Conservation (phyloP, 805 yeast genomes). For the Candida golubevii region DNA sequence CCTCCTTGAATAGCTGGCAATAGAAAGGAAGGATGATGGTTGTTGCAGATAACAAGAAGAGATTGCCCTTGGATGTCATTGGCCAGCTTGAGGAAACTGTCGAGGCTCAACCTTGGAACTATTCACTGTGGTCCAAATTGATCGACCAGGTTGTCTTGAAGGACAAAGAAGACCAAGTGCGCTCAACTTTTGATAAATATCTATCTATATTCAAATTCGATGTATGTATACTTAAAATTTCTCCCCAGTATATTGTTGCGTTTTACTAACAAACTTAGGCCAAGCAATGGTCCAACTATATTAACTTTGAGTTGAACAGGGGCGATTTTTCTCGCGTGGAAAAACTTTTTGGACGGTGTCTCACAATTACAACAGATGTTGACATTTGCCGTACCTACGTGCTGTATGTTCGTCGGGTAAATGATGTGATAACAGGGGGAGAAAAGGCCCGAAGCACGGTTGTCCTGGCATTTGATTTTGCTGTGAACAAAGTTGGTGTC, state of each 20-base stretch:
- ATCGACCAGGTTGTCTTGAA: slow-evolving; percentile 45
- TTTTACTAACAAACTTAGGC: slow-evolving; percentile 23
- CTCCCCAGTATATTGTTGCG: background rate
- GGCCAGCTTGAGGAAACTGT: slow-evolving; percentile 57
- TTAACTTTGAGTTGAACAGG: slow-evolving; percentile 57
- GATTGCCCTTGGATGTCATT: slow-evolving; percentile 44
- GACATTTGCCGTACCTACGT: slow-evolving; percentile 75
- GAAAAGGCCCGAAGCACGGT: slow-evolving; percentile 73
- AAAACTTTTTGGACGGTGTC: slow-evolving; percentile 57
- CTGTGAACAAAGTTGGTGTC: slow-evolving; percentile 69
- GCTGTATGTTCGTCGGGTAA: slow-evolving; percentile 66
- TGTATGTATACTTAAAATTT: slow-evolving; percentile 24
- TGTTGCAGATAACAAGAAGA: slow-evolving; percentile 18
- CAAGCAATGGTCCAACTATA: slow-evolving; percentile 68
- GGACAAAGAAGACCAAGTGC: slow-evolving; percentile 57
- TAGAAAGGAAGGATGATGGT: slow-evolving; percentile 5
- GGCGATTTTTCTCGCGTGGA: slow-evolving; percentile 68
- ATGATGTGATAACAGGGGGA: slow-evolving; percentile 73
- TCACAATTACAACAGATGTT: slow-evolving; percentile 59
- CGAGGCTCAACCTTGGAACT: slow-evolving; percentile 49
- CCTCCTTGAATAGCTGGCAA: no score
- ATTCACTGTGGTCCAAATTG: slow-evolving; percentile 53
- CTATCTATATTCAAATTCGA: slow-evolving; percentile 63
- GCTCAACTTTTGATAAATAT: slow-evolving; percentile 55
- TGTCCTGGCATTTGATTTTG: slow-evolving; percentile 79